Conservation (phyloP, 2,329 filamentous ascomycete genomes). For the Purpureocillium takamizusanense region DNA sequence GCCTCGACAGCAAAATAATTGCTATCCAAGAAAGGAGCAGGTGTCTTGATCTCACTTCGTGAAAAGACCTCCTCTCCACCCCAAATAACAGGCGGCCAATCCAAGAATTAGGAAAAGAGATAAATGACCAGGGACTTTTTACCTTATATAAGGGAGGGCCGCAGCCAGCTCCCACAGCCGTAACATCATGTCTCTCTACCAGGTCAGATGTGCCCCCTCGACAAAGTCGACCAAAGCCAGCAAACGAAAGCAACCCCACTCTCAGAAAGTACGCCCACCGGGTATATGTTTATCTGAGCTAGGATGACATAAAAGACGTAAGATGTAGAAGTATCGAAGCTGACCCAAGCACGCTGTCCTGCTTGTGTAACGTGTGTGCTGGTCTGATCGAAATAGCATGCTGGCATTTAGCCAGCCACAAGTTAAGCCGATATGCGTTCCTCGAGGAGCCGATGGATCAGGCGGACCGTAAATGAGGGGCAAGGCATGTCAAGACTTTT, state of each 20-base stretch:
- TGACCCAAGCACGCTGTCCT: no score
- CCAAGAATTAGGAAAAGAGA: no score
- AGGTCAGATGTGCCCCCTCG: neutral
- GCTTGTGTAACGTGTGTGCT: no score
- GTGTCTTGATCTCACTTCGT: no score
- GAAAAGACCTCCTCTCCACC: no score
- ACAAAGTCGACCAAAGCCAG: neutral
- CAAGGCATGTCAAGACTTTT: slow-evolving; percentile 13
- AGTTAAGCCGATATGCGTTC: no score
- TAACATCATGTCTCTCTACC: neutral
- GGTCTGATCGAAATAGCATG: no score
- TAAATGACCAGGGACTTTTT: neutral
- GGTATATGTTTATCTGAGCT: neutral
- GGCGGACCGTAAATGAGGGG: no score
- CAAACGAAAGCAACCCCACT: neutral
- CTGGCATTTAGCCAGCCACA: no score
- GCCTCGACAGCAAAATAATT: neutral
- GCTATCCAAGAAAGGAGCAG: neutral
- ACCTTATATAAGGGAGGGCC: neutral
- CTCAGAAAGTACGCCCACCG: neutral
- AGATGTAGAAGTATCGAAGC: no score
- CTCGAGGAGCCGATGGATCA: no score
- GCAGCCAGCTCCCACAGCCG: neutral
- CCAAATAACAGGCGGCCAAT: no score
- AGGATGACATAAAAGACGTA: neutral